Base-by-base conservation (phyloP, 2,329 filamentous ascomycete species). In the Sporothrix variecibatus region DNA sequence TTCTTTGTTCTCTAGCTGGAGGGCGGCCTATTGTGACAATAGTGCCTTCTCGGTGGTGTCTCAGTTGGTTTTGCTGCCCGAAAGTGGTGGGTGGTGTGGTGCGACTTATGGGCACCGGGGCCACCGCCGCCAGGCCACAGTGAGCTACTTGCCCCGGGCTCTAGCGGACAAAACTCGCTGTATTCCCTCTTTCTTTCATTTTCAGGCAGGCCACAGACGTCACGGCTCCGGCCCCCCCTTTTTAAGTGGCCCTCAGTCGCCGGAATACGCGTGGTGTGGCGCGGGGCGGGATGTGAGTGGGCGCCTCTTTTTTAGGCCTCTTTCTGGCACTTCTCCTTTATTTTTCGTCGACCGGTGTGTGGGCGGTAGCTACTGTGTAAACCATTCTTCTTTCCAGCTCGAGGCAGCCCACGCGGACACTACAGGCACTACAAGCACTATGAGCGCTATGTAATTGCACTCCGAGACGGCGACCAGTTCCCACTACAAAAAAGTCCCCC, bases 1-100 rank as follows among this genome's bases (percentile, higher is more conserved):
- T 56, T 69, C 67, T 69, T 69, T 69, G 67, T 69, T 69, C 67
- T 69, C 40, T 17, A 34, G 46, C 12, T 34, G 56, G 23, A 31
- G 51, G n/a, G 8, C 20, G 46, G 46, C 46, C 51, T 4, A 28
- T 3, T 26, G 60, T n/a, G 31, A 38, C 2, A 8, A 68, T 67
- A 28, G 43, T 68, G 65, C 43, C 43, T 1, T 51, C 28, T 31
- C 9, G 28, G 28, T n/a, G 28, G 28, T 49, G 67, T 40, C 28
- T 56, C 46, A 69, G 46, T 38, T 51, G 65, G 40, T 28, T 9
- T 15, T 49, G 43, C 43, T 28, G 56, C 56, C 56, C 26, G 56
- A 11, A 11, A 20, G 56, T 65, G 60, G 34, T 65, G 56, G 58
- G 58, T 62, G 58, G 20, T 23, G 51, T 23, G 3, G 51, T 53